Base-by-base conservation (phyloP, 257 asterid genomes). In the Striga asiatica region DNA sequence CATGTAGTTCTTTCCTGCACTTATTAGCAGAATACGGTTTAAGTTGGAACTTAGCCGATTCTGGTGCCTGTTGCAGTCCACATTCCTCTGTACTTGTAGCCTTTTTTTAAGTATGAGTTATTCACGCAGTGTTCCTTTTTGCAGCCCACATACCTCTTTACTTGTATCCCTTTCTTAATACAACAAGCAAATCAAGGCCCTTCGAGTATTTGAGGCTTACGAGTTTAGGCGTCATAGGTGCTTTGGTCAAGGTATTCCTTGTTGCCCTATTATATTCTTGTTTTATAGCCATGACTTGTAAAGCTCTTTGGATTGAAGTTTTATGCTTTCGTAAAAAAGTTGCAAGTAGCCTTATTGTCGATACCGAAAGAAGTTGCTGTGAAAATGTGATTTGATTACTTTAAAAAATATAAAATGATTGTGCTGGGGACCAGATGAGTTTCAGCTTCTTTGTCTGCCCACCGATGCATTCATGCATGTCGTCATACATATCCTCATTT, bases 211-310 rank as follows among this genome's bases (percentile, higher is more conserved):
- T 87, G 75, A 80, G 94, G 86, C 92, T 91, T 68, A 84, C 98
- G 7, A 91, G 97, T 73, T 74, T 91, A 42, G 98, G 98, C 13
- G 94, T 91, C 65, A 82, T 91, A 48, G 98, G 97, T 73, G 97
- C 98, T 64, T 60, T 91, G 63, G 97, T 91, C 71, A 91, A 91
- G 97, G 98, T 91, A 81, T 53, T 74, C 49, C 45, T 28, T 54
- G 20, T 53, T 13, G 8, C 57, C 22, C 13, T 31, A 66, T 58
- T 57, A 9, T 23, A 0, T 43, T n/a, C 52, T 27, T 29, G 4
- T 41, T 46, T 54, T 14, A 25, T 29, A 32, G 29, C 38, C 7
- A 9, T 48, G 11, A 5, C 4, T 22, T 22, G 14, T 16, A 13
- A 16, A 1, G 43, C 35, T 52, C 29, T 52, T 41, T 24, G 14